Evolutionary conservation across 225 moss, liverwort and hornwort genomes (phyloP), one percentile per base, ranked within the genome.

Genomic region (Takakia lepidozioides): DNA sequence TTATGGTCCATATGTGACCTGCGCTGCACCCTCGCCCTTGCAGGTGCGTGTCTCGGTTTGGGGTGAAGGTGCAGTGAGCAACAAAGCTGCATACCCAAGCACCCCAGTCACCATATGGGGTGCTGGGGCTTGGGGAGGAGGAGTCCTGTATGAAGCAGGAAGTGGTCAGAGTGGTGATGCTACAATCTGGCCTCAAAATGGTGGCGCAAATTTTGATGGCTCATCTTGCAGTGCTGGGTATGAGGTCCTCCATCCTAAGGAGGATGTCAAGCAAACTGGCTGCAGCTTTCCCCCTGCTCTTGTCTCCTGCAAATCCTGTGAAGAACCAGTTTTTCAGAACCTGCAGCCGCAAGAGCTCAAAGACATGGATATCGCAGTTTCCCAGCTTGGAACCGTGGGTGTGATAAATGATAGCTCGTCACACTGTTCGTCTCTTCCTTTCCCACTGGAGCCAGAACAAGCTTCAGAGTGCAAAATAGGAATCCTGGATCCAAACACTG

Each of bases 21-120:
- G 70, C 51, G 61, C 46, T 32, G 59, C 65, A 58, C 51, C 62
- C 29, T 3, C 48, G 63, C 52, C 74, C 52, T 43, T 39, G 50
- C 69, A 82, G 68, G 57, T 71, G 65, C 47, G 73, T 75, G 24
- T 84, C 70, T 58, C 72, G 32, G 77, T 93, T 26, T 93, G 86
- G 93, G 86, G 93, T 38, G 78, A 89, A 67, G 59, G 77, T 36
- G 63, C 60, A 34, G 16, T 49, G 51, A 85, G 47, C 42, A 52
- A 43, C 51, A 69, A 58, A 52, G 68, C 44, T 58, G 51, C 27
- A 20, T 69, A 69, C 40, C 34, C 65, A 5, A 11, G 7, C 11
- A 11, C 32, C 11, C 8, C 11, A 11, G 67, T 84, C 10, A 85
- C 82, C 30, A 67, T 82, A 56, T 92, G 91, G 91, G 72, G 80